Evolutionary conservation across 164 flowering plant genomes (phyloP).

Genomic region (Sedum album): DNA sequence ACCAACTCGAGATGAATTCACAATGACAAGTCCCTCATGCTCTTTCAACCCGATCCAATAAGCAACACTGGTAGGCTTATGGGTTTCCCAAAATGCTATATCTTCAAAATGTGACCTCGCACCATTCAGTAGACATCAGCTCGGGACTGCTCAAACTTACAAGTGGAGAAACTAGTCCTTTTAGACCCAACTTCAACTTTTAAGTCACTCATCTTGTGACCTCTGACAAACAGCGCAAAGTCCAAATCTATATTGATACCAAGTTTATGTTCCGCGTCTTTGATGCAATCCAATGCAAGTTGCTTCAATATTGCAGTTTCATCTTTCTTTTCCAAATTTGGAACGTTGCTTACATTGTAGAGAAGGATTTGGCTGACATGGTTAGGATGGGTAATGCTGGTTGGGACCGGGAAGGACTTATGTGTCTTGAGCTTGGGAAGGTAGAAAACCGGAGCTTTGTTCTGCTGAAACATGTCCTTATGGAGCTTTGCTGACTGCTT

Average conservation of each 20-base stretch:
- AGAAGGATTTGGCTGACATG: slow-evolving; percentile 4
- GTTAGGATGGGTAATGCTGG: background rate
- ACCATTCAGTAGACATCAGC: background rate
- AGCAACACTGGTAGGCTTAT: background rate
- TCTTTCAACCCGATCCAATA: slow-evolving; percentile 6
- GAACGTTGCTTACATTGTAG: background rate
- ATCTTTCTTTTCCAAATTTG: background rate
- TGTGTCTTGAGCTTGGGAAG: slow-evolving; percentile 6
- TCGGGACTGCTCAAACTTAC: background rate
- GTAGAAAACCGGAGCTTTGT: slow-evolving; percentile 10
- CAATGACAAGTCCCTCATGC: slow-evolving; percentile 8
- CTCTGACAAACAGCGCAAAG: background rate
- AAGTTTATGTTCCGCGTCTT: background rate
- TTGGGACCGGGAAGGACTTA: background rate
- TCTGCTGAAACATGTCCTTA: slow-evolving; percentile 3
- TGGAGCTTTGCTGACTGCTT: slow-evolving; percentile 3
- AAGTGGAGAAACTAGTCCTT: background rate
- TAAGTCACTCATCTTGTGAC: background rate
- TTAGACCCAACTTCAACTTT: background rate
- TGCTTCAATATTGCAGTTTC: background rate
- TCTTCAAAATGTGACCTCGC: background rate
- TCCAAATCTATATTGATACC: background rate
- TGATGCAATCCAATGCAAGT: background rate
- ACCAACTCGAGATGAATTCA: background rate
- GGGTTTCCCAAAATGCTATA: background rate